These are phyloP conservation scores for Spathaspora arborariae DNA, from an alignment of 805 yeast species.

Conservation along the genomic window DNA sequence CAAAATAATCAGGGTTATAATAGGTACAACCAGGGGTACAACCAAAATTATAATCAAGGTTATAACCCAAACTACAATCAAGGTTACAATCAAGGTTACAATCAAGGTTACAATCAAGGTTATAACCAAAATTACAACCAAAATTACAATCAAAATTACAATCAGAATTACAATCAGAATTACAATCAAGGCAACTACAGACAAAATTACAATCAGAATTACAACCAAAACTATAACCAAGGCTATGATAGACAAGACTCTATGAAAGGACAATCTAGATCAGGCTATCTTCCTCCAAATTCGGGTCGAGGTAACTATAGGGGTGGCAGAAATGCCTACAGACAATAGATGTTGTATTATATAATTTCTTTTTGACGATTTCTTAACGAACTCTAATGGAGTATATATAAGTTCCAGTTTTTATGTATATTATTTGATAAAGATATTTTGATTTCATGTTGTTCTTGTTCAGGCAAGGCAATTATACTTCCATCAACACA, in stretches of 20 bases:
- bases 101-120: constrained; percentile 15
- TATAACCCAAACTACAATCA: constrained; percentile 1
- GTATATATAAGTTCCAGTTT: constrained; percentile 16
- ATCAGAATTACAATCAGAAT: too few species aligned
- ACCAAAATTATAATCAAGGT: constrained; percentile 7
- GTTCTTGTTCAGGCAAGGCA: constrained; percentile 20
- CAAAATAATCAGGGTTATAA: constrained; percentile 5
- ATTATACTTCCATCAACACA: constrained; percentile 66
- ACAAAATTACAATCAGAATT: too few species aligned
- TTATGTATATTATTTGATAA: constrained; percentile 17
- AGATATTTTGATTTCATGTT: constrained; percentile 11
- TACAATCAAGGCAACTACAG: constrained; percentile 3
- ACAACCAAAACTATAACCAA: constrained; percentile 6
- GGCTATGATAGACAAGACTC: not conserved
- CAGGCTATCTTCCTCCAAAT: constrained; percentile 12
- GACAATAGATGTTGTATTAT: constrained; percentile 1
- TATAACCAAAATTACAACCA: constrained; percentile 2
- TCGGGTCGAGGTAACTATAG: constrained; percentile 1
- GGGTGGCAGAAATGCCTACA: constrained; percentile 6
- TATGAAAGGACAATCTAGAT: constrained; percentile 3
- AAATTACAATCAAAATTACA: too few species aligned
- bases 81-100: constrained; percentile 12
- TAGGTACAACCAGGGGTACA: constrained; percentile 7
- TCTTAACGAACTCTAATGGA: constrained; percentile 4
- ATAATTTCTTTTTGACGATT: not conserved